Conservation (phyloP, 2,329 filamentous ascomycete genomes). For the Dothiorella sarmentorum region DNA sequence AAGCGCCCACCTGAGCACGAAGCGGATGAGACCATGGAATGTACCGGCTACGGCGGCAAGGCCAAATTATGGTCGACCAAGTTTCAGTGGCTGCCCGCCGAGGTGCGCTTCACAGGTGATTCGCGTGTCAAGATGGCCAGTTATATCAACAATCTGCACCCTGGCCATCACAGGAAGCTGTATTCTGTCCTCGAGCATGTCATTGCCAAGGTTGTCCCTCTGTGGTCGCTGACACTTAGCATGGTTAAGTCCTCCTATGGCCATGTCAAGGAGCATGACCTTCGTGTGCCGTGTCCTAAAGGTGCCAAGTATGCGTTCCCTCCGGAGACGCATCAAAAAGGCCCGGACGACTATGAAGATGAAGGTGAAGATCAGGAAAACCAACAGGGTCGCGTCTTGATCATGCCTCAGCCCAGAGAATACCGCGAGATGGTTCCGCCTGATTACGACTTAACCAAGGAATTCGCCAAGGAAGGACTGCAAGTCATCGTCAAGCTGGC, state of each 20-base stretch:
- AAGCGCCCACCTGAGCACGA: slow-evolving; percentile 7
- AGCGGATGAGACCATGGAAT: background rate
- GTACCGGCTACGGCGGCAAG: background rate
- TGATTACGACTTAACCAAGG: background rate
- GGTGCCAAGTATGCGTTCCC: background rate
- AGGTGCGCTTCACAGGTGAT: slow-evolving; percentile 39
- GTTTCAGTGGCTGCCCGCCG: slow-evolving; percentile 51
- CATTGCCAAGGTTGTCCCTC: slow-evolving; percentile 41
- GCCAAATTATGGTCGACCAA: slow-evolving; percentile 26
- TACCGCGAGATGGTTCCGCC: too few relatives aligned
- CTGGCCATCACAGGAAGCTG: slow-evolving; percentile 35
- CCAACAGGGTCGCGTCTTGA: background rate
- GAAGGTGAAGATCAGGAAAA: too few relatives aligned
- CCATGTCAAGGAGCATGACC: too few relatives aligned
- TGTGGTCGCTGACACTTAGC: background rate
- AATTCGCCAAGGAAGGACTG: slow-evolving; percentile 45
- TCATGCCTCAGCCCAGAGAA: too few relatives aligned
- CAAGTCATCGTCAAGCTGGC: slow-evolving; percentile 62
- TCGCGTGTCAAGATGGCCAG: slow-evolving; percentile 39
- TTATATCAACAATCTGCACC: slow-evolving; percentile 54
- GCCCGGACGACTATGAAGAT: background rate
- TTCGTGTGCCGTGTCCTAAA: too few relatives aligned
- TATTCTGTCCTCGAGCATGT: slow-evolving; percentile 44
- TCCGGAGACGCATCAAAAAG: background rate
- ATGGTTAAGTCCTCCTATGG: background rate